These are phyloP conservation scores for Iris macrosiphon DNA, from an alignment of 106 monocot genomes.

Conservation along the genomic window DNA sequence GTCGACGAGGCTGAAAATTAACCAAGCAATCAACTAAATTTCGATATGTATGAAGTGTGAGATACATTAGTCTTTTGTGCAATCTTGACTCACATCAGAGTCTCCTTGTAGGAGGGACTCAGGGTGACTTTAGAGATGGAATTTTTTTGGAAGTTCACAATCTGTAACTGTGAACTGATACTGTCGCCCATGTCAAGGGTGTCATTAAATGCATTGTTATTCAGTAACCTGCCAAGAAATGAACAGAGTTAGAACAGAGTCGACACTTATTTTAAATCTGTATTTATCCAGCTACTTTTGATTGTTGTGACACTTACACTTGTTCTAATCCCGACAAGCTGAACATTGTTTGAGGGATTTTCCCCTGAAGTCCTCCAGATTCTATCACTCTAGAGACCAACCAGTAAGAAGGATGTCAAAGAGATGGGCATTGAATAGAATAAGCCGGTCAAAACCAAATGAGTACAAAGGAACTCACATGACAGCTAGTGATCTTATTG, in stretches of 20 bases:
- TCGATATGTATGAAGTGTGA: too few species aligned
- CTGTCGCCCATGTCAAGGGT: slow-evolving; percentile 44
- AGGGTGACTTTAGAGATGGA: slow-evolving; percentile 13
- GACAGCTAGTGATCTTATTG: slow-evolving; percentile 33
- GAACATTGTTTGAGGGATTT: slow-evolving; percentile 45
- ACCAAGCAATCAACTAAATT: too few species aligned
- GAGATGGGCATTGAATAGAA: not conserved
- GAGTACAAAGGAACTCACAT: slow-evolving; percentile 53
- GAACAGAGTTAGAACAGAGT: not conserved
- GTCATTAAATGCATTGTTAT: slow-evolving; percentile 54
- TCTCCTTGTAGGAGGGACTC: slow-evolving; percentile 9
- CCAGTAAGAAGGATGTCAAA: not conserved
- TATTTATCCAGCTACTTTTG: too few species aligned
- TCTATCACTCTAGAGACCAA: slow-evolving; percentile 45
- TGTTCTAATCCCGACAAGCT: slow-evolving; percentile 41
- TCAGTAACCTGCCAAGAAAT: slow-evolving; percentile 37
- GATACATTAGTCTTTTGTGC: too few species aligned
- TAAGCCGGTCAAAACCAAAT: not conserved
- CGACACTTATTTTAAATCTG: too few species aligned
- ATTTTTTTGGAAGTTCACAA: slow-evolving; percentile 62
- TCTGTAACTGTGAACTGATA: slow-evolving; percentile 31
- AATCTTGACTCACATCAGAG: slow-evolving; percentile 50
- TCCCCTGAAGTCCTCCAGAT: slow-evolving; percentile 43
- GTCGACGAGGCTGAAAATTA: slow-evolving; percentile 39
- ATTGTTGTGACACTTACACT: slow-evolving; percentile 43